Base-by-base conservation (phyloP, 1,139 yeast species). In the Pichia sp. region DNA sequence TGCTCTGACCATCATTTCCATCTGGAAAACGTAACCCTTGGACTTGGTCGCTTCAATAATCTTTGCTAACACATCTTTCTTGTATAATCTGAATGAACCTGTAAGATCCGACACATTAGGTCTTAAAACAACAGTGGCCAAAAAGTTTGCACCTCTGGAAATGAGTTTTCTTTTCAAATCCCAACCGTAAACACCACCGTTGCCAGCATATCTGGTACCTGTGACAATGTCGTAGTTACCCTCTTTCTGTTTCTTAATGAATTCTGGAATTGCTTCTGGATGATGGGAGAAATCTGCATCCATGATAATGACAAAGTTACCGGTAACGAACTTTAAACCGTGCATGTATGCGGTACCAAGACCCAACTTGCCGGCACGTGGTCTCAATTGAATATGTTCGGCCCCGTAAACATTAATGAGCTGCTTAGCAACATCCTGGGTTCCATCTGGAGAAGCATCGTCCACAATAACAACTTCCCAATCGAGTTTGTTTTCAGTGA, bases 1-100 rank as follows among this genome's bases (percentile, higher is more conserved):
- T 47, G 95, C 95, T 61, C 93, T 79, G 43, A 86, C 95, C 84
- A 86, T 85, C 92, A 87, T 85, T 71, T 87, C 95, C 95, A 87
- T 87, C 72, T 87, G 95, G 80, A 87, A 87, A 51, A 87, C 95
- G 63, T 87, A 87, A 49, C 95, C 95, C 73, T 87, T 87, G 49
- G 89, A 82, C 70, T 82, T 79, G 54, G 93, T 86, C 54, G 78
- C 87, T 52, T 76, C 80, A 62, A 87, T 87, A 62, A 87, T 81
- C 69, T 82, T 80, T 61, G 81, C 78, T 67, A 87, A 76, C 2
- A 79, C 92, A 1, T 78, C 81, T 70, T 84, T 86, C 71, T 85
- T 85, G 76, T 87, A 87, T 61, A 87, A 78, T 67, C 93, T 79
- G 78, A 81, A 87, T 43, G 90, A 83, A 34, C 95, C 95, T 30